phyloP scores from a whole-genome alignment of 805 yeast species.

The Pichia eremophila region DNA sequence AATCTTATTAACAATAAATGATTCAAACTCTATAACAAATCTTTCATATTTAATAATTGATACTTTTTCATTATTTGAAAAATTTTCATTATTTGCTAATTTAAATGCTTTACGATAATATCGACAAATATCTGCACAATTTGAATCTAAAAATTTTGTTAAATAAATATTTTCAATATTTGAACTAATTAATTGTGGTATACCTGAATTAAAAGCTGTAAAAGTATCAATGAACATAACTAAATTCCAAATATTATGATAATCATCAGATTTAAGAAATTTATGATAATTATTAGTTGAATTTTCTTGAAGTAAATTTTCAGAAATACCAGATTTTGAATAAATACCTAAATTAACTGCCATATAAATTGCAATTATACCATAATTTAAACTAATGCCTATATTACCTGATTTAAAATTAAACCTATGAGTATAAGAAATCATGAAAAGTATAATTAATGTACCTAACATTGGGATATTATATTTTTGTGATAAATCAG shows the following conservation, averaged over 20 bases:
- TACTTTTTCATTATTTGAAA: not conserved
- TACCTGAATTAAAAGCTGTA: conserved; percentile 16
- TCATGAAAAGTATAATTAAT: conserved; percentile 13
- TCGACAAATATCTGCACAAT: conserved; percentile 2
- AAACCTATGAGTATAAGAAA: conserved; percentile 11
- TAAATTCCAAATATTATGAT: conserved; percentile 12
- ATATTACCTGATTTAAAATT: conserved; percentile 14
- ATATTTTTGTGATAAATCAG: conserved; percentile 8
- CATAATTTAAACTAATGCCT: conserved; percentile 11
- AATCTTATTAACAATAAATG: conserved; percentile 7
- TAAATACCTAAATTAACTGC: conserved; percentile 15
- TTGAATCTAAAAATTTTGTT: conserved; percentile 2
- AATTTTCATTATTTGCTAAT: conserved; percentile 3
- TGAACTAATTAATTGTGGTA: conserved; percentile 11
- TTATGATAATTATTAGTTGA: not conserved
- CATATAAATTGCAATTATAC: conserved; percentile 15
- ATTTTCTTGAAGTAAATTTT: not conserved
- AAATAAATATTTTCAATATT: conserved; percentile 5
- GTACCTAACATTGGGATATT: conserved; percentile 15
- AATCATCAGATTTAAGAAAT: conserved; percentile 12
- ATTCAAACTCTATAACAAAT: conserved; percentile 13
- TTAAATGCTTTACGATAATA: conserved; percentile 10
- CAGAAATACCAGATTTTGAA: not conserved
- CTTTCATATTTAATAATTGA: conserved; percentile 13
- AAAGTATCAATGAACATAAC: conserved; percentile 18